Evolutionary conservation across 179 eudicot genomes (phyloP).

Genomic region (Beta macrorhiza): DNA sequence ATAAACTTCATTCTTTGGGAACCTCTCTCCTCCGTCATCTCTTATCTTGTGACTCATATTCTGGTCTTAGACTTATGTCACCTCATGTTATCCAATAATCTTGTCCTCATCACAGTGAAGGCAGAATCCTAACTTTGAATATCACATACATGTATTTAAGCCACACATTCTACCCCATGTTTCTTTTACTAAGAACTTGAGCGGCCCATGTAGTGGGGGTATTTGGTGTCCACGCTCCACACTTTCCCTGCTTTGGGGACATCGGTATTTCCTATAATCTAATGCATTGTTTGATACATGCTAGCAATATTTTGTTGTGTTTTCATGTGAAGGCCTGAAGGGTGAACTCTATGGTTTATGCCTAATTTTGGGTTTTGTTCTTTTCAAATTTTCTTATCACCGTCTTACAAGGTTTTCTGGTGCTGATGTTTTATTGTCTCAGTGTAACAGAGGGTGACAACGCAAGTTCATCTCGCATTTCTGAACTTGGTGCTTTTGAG

Average conservation of each 20-base stretch:
- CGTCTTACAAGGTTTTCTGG: constrained; percentile 3
- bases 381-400: neutral
- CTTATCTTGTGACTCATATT: neutral
- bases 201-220: neutral
- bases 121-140: constrained; percentile 17
- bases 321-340: constrained; percentile 3
- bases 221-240: neutral
- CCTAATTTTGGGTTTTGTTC: neutral
- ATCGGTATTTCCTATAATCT: constrained; percentile 4
- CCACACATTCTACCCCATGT: constrained; percentile 6
- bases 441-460: constrained; percentile 58
- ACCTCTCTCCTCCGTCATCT: neutral
- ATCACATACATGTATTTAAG: neutral
- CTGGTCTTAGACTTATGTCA: constrained; percentile 11
- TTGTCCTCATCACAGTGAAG: constrained; percentile 7
- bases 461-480: constrained; percentile 40
- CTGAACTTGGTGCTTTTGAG: constrained; percentile 58
- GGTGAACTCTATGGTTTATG: neutral
- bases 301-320: neutral
- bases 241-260: constrained; percentile 7
- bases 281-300: neutral
- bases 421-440: constrained; percentile 31
- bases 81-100: neutral
- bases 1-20: constrained; percentile 3
- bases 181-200: neutral